These are phyloP conservation scores for Cyclanthera cordifolia DNA, from an alignment of 306 rosid genomes.

Conservation along the genomic window DNA sequence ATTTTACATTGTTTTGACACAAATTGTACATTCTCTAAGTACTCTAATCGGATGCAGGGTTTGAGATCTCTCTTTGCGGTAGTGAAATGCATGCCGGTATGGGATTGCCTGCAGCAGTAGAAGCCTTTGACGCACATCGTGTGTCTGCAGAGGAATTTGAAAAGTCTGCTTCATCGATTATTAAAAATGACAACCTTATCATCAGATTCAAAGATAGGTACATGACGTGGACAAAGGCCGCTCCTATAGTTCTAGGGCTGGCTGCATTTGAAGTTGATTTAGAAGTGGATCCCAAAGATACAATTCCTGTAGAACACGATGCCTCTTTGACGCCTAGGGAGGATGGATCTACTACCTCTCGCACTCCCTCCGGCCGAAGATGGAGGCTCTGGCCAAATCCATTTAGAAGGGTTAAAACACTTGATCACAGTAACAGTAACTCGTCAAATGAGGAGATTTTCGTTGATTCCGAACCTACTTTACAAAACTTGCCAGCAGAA, in stretches of 20 bases:
- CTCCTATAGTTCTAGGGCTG: slow-evolving; percentile 67
- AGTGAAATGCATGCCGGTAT: slow-evolving; percentile 60
- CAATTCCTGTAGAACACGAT: slow-evolving; percentile 61
- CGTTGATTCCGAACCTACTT: slow-evolving; percentile 71
- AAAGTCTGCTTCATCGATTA: slow-evolving; percentile 45
- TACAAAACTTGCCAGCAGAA: slow-evolving; percentile 22
- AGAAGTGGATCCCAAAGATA: slow-evolving; percentile 51
- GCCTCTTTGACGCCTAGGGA: slow-evolving; percentile 32
- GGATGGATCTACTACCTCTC: slow-evolving; percentile 24
- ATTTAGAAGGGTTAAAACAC: slow-evolving; percentile 78
- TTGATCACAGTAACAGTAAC: slow-evolving; percentile 52
- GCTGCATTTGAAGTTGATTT: slow-evolving; percentile 62
- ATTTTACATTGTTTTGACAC: neutral
- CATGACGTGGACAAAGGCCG: slow-evolving; percentile 79
- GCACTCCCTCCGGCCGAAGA: slow-evolving; percentile 52
- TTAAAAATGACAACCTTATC: slow-evolving; percentile 58
- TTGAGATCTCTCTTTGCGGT: slow-evolving; percentile 81
- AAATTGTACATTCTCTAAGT: neutral
- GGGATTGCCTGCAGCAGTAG: slow-evolving; percentile 69
- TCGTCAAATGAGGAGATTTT: slow-evolving; percentile 67
- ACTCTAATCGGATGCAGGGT: slow-evolving; percentile 34
- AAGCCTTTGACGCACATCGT: slow-evolving; percentile 51
- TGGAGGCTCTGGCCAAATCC: slow-evolving; percentile 96
- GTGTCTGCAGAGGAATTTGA: slow-evolving; percentile 47
- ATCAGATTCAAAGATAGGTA: slow-evolving; percentile 53